A percentile compares a stretch with the other conserved stretches of the same genome.
Evolutionary conservation across 176 grass and related monocot genomes (phyloP).

Genomic region (Pharus latifolius): DNA sequence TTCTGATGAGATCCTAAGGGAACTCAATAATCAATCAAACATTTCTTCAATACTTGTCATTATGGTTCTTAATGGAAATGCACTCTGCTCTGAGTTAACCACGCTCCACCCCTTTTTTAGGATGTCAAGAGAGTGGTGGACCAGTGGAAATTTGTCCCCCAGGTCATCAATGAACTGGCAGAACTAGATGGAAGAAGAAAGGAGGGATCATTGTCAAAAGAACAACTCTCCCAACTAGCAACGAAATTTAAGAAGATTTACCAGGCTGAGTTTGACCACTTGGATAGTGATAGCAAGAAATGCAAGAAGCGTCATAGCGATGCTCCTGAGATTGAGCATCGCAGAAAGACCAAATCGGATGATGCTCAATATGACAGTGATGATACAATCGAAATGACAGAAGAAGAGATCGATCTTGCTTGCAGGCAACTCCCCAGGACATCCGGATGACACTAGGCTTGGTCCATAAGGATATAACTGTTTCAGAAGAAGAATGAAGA

Average conservation of each 20-base stretch:
- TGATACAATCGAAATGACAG: conserved; percentile 75
- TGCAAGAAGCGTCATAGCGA: conserved; percentile 18
- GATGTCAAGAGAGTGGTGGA: conserved; percentile 46
- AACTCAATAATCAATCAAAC: neutral
- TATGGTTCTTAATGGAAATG: neutral
- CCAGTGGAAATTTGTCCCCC: conserved; percentile 81
- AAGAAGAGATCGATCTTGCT: conserved; percentile 80
- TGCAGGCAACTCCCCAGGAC: conserved; percentile 39
- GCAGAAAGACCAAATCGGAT: neutral
- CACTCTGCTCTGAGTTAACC: neutral
- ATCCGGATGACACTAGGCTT: neutral
- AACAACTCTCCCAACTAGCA: conserved; percentile 41
- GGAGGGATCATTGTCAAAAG: conserved; percentile 28
- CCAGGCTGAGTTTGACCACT: conserved; percentile 29
- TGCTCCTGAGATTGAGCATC: neutral
- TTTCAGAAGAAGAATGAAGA: neutral
- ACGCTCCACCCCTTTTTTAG: conserved; percentile 26
- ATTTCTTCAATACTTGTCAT: neutral
- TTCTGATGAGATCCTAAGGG: neutral
- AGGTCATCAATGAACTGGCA: conserved; percentile 46
- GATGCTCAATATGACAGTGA: conserved; percentile 68
- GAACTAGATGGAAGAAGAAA: conserved; percentile 34
- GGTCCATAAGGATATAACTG: neutral
- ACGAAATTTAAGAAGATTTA: conserved; percentile 72
- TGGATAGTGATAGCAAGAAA: conserved; percentile 9